phyloP scores from a whole-genome alignment of 73 alveolate genomes.

The Paramecium biaurelia region DNA sequence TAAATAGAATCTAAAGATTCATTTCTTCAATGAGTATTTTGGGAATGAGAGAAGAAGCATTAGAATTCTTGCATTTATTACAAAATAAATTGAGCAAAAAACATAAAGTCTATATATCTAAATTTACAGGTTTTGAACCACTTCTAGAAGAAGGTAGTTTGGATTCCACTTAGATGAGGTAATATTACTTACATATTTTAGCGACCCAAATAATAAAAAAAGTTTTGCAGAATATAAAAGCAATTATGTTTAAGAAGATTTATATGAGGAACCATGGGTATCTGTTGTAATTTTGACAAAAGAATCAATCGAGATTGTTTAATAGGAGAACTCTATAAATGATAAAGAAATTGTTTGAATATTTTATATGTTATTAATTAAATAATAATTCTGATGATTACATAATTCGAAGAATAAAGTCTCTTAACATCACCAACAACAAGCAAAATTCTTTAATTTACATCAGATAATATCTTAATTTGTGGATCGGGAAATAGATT shows the following conservation, averaged over 20 bases:
- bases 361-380: neutral
- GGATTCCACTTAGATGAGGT: neutral
- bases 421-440: conserved; percentile 22
- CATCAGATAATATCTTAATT: neutral
- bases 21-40: neutral
- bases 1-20: neutral
- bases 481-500: conserved; percentile 43
- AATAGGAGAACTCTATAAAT: neutral
- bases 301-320: neutral
- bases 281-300: neutral
- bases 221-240: neutral
- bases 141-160: neutral
- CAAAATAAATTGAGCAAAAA: neutral
- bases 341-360: neutral
- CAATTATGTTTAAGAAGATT: neutral
- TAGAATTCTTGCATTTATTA: neutral
- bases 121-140: neutral
- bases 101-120: neutral
- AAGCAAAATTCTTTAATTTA: conserved; percentile 6
- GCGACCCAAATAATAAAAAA: neutral
- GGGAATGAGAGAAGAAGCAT: neutral
- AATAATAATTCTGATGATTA: conserved; percentile 32
- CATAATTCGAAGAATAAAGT: neutral
- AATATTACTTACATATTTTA: neutral
- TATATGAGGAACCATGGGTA: neutral